These are phyloP conservation scores for Penicillium salamii DNA, from an alignment of 495 filamentous ascomycete species.

Conservation along the genomic window DNA sequence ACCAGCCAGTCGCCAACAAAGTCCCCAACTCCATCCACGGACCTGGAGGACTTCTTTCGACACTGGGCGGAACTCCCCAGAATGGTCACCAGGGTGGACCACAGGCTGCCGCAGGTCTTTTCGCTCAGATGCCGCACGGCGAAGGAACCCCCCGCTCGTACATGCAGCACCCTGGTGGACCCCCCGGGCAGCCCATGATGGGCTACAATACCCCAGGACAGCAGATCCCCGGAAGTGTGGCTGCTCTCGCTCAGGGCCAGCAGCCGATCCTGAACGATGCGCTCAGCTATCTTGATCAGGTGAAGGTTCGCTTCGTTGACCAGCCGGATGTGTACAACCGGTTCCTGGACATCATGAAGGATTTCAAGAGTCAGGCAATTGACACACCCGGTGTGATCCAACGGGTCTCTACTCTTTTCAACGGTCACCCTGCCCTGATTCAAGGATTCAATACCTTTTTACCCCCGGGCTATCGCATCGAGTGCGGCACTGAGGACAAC, in stretches of 20 bases:
- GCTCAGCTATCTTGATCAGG: slow-evolving; percentile 95
- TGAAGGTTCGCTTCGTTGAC: slow-evolving; percentile 96
- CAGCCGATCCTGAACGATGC: slow-evolving; percentile 97
- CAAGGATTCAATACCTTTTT: slow-evolving; percentile 99
- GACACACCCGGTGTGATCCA: slow-evolving; percentile 98
- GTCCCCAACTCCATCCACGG: slow-evolving; percentile 79
- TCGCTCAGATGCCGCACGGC: slow-evolving; percentile 60
- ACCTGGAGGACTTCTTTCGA: slow-evolving; percentile 80
- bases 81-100: slow-evolving; percentile 53
- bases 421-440: slow-evolving; percentile 92
- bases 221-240: slow-evolving; percentile 52
- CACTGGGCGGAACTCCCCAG: slow-evolving; percentile 58
- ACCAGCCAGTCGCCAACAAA: slow-evolving; percentile 85
- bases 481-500: slow-evolving; percentile 88
- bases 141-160: slow-evolving; percentile 59
- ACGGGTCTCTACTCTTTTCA: slow-evolving; percentile 93
- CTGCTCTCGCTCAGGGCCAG: slow-evolving; percentile 74
- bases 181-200: slow-evolving; percentile 58
- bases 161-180: slow-evolving; percentile 59
- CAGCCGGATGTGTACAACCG: slow-evolving; percentile 98
- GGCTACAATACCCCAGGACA: slow-evolving; percentile 47
- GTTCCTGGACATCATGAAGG: slow-evolving; percentile 99
- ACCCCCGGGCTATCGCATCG: slow-evolving; percentile 94
- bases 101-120: slow-evolving; percentile 68
- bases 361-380: slow-evolving; percentile 98